Evolutionary conservation across 208 protist genomes (phyloP), one percentile per base, ranked within the genome.

Genomic region (Trypanosomatidae sp.): DNA sequence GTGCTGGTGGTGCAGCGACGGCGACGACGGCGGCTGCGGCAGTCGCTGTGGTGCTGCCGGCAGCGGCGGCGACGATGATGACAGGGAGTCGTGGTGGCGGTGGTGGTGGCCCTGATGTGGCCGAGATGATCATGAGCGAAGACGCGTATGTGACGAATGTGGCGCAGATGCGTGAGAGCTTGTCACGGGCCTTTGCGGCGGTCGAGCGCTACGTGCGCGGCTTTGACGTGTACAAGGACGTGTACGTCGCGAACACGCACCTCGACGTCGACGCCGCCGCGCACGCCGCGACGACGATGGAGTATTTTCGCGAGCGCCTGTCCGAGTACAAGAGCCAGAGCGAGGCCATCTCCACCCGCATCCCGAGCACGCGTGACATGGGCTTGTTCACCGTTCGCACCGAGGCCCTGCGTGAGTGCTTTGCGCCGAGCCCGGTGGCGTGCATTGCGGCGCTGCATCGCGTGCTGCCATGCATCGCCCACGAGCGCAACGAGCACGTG

Each of bases 401-500:
- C 1, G 70, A 87, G 41, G 57, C 47, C 11, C 66, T 98, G 22
- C 87, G 92, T 18, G 84, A 93, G 26, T 77, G 83, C 40, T 88
- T 97, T 45, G 71, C 68, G 27, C 95, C 95, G 18, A 96, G 84
- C 47, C 93, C 93, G 16, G 46, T 83, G 13, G 16, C 35, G 11
- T 96, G 90, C 55, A 58, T 97, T n/a, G 53, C 78, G 25, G 69
- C 66, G 10, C 79, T 96, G 32, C 83, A 96, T 61, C 40, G 63
- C 16, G 46, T 95, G n/a, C 73, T 98, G 16, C 95, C 95, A 32
- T 38, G 88, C 43, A 92, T 97, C 52, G 88, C 88, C 1, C 70
- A 80, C 26, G 53, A 57, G 8, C 74, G 86, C 56, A 96, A 97
- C 59, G 73, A 90, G 50, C 56, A 53, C 23, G 59, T 98, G 19